These are phyloP conservation scores for Mucor circinelloides DNA, from an alignment of 371 early-diverging fungal genomes.

Conservation along the genomic window DNA sequence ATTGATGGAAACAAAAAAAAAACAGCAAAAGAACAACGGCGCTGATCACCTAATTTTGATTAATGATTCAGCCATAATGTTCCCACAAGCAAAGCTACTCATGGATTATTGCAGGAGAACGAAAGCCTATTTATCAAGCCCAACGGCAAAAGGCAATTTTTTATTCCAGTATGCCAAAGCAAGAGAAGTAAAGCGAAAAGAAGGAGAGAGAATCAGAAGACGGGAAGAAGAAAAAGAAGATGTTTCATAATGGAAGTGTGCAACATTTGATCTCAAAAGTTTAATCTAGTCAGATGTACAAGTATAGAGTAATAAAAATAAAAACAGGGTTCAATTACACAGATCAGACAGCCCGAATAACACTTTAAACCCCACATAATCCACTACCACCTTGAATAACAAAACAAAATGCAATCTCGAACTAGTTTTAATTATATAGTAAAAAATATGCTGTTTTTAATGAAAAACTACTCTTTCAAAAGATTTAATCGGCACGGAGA, in stretches of 20 bases:
- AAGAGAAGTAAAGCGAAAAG: conserved; percentile 19
- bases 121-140: conserved; percentile 16
- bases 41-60: conserved; percentile 22
- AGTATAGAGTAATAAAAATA: not conserved
- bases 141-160: conserved; percentile 13
- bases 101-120: conserved; percentile 18
- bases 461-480: not conserved
- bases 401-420: conserved; percentile 2
- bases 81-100: conserved; percentile 14
- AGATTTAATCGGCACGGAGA: conserved; percentile 62
- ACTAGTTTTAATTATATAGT: not conserved
- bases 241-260: conserved; percentile 2
- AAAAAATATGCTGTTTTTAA: conserved; percentile 1
- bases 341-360: not conserved
- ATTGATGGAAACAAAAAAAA: conserved; percentile 17
- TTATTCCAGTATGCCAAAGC: conserved; percentile 15
- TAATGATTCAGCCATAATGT: conserved; percentile 11
- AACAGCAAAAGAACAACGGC: conserved; percentile 14
- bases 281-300: too few species aligned
- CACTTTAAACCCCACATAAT: too few species aligned
- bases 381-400: not conserved
- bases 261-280: too few species aligned
- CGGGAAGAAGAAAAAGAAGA: conserved; percentile 15
- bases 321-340: not conserved
- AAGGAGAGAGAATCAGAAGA: conserved; percentile 14